Base-by-base conservation (phyloP, 176 grass and related monocot species). In the Triticum turgidum region DNA sequence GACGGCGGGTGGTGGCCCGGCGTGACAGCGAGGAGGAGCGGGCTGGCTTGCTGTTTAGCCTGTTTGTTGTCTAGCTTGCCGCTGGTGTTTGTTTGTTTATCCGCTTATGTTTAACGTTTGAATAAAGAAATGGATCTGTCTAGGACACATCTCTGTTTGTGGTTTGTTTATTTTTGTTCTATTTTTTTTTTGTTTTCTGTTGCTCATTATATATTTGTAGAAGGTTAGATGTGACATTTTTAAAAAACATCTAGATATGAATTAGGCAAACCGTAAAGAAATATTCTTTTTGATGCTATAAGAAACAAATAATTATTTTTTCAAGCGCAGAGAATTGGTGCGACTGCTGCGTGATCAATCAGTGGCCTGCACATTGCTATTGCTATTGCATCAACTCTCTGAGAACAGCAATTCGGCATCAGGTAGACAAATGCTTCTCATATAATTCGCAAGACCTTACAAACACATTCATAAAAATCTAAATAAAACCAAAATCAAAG, bases 21-120 rank as follows among this genome's bases (percentile, higher is more conserved):
- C 56, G 9, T 20, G 85, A 91, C 89, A 87, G 89, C 12, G 7
- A 58, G 44, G 65, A 58, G 49, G 68, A 73, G 68, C 52, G 81
- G 69, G 82, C 33, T 63, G 56, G 29, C 4, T 76, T 75, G 72
- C 25, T 33, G 69, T 38, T 45, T 54, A 52, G 51, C 51, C 15
- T 24, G 39, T 41, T 65, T 24, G 9, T 37, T 37, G 56, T 29
- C 56, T 59, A 21, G 7, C 18, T 59, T 2, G 51, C 15, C 51
- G 51, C 74, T 51, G 14, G 45, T 76, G 63, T 54, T 15, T n/a
- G 35, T 14, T 79, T 76, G 63, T 54, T n/a, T 30, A 76, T 72
- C 75, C 68, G 73, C 47, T 69, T 61, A 22, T 68, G 72, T 66
- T 69, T 52, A 61, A 45, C 52, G 45, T 77, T 82, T 38, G 61